These are phyloP conservation scores for Euphorbia lathyris DNA, from an alignment of 345 rosid species.

Conservation along the genomic window DNA sequence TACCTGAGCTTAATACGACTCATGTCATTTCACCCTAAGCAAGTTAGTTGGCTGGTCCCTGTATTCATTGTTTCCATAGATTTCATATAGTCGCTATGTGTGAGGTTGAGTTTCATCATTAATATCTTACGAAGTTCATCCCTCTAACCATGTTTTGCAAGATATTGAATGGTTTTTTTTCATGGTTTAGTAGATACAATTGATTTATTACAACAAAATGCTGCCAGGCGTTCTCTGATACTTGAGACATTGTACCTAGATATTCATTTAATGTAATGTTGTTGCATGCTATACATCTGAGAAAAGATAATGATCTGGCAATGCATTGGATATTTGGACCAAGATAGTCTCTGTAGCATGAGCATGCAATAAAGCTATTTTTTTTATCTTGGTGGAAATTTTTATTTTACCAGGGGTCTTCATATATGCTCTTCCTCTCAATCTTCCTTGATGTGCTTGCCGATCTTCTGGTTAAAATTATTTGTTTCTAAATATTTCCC, in stretches of 20 bases:
- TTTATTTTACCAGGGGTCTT: neutral
- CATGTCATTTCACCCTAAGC: neutral
- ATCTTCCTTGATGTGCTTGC: neutral
- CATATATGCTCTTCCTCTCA: neutral
- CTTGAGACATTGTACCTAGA: neutral
- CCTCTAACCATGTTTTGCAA: neutral
- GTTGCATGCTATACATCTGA: neutral
- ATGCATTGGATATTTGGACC: neutral
- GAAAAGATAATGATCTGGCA: neutral
- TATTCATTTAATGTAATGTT: neutral
- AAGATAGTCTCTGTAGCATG: neutral
- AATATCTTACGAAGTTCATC: neutral
- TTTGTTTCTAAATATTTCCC: neutral
- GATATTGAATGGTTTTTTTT: neutral
- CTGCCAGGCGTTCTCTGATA: neutral
- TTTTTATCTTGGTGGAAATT: neutral
- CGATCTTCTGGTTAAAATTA: neutral
- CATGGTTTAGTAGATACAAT: neutral
- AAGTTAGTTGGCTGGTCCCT: neutral
- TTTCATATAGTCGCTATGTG: neutral
- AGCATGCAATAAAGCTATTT: neutral
- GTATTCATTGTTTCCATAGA: neutral
- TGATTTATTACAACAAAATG: neutral
- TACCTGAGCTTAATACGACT: neutral
- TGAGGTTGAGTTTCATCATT: neutral